Evolutionary conservation across 116 monocot genomes (phyloP), one percentile per base, ranked within the genome.

Genomic region (Posidonia oceanica): DNA sequence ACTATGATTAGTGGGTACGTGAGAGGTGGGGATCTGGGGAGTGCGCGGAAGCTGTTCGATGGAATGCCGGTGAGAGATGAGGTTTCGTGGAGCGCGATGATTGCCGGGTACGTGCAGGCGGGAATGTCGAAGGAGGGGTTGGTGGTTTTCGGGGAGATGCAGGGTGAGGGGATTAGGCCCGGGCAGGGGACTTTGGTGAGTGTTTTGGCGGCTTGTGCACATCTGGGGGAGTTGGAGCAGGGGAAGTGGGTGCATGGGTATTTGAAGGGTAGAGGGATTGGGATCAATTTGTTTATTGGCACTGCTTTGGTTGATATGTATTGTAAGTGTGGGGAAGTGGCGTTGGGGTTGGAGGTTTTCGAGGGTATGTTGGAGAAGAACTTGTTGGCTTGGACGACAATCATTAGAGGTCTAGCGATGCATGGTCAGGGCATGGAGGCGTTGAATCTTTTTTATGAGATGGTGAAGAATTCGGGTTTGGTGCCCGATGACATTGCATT

Each of bases 171-270:
- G 21, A 13, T 72, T 54, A 23, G 13, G 39, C 80, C 80, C 7
- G 48, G 21, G 1, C 58, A 42, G 22, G 70, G 42, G 17, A 71
- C 80, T 18, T 36, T 80, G 44, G 80, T 80, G n/a, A 75, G 80
- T 21, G 75, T 75, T 18, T 71, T 80, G 0, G 58, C 80, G 0
- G 75, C 80, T 7, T 75, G 80, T 52, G 80, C 80, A 13, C 80
- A 80, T 54, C 57, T 80, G 3, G 75, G 80, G 4, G 75, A 71
- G n/a, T 40, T 75, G 67, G 71, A 75, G 54, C 75, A 71, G 41
- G 80, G 80, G 38, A 75, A 75, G 63, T 80, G 80, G 80, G 71
- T 80, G 20, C 80, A 80, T 68, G 55, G 67, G 11, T 71, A 80
- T 38, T 14, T 72, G 36, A 63, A 16, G 22, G 61, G 44, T 17